Evolutionary conservation across 306 rosid species (phyloP).

Genomic region (Pachyrhizus erosus): DNA sequence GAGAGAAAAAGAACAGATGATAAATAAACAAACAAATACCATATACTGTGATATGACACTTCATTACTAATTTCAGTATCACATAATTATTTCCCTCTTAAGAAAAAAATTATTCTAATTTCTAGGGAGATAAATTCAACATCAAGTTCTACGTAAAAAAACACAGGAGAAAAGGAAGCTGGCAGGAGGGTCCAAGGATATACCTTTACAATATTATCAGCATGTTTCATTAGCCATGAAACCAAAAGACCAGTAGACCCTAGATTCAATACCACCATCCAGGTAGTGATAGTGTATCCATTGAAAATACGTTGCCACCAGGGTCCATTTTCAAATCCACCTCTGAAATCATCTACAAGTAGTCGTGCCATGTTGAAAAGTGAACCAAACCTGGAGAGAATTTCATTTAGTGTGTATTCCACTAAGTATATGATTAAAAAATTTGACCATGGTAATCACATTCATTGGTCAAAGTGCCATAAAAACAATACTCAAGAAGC

Average conservation of each 20-base stretch:
- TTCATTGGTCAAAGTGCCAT: slow-evolving; percentile 22
- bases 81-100: slow-evolving; percentile 10
- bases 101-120: slow-evolving; percentile 28
- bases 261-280: slow-evolving; percentile 92
- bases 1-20: slow-evolving; percentile 8
- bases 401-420: slow-evolving; percentile 28
- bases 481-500: slow-evolving; percentile 7
- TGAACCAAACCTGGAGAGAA: slow-evolving; percentile 77
- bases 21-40: background rate
- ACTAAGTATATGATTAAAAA: background rate
- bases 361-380: slow-evolving; percentile 90
- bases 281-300: slow-evolving; percentile 85
- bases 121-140: slow-evolving; percentile 6
- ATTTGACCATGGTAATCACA: slow-evolving; percentile 1
- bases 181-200: slow-evolving; percentile 22
- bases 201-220: slow-evolving; percentile 97
- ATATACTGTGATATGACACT: slow-evolving; percentile 13
- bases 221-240: slow-evolving; percentile 98
- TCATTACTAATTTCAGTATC: slow-evolving; percentile 22
- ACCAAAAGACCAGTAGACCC: slow-evolving; percentile 95
- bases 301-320: slow-evolving; percentile 92
- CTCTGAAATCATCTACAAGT: slow-evolving; percentile 81
- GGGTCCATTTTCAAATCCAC: slow-evolving; percentile 94
- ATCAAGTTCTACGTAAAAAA: background rate
- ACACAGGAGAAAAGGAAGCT: slow-evolving; percentile 22